Percentiles rank a stretch among this genome's conserved stretches.
Conservation (phyloP, 768 basidiomycete species). For the Pulveroboletus ravenelii region DNA sequence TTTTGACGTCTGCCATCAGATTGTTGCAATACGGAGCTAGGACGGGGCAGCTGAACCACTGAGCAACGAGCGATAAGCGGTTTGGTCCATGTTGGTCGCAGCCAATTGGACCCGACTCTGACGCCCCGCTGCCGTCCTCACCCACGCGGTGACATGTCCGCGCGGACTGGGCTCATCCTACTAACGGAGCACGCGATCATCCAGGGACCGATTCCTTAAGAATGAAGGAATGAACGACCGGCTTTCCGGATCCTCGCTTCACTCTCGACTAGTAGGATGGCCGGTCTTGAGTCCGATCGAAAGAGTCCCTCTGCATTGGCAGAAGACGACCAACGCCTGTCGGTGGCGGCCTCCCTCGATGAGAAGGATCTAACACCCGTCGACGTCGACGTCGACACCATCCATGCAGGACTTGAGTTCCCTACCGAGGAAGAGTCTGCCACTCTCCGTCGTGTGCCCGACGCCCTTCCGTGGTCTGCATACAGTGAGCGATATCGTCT, state of each 20-base stretch:
- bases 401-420: slow-evolving; percentile 52
- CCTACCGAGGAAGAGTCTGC: slow-evolving; percentile 58
- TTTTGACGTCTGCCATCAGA: too few relatives aligned
- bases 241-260: neutral
- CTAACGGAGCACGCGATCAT: too few relatives aligned
- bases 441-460: slow-evolving; percentile 59
- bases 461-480: slow-evolving; percentile 53
- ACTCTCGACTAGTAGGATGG: slow-evolving; percentile 5
- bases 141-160: too few relatives aligned
- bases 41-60: too few relatives aligned
- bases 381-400: slow-evolving; percentile 20
- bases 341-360: slow-evolving; percentile 8
- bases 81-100: too few relatives aligned
- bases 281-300: slow-evolving; percentile 5
- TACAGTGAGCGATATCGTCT: slow-evolving; percentile 27
- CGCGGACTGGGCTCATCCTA: too few relatives aligned
- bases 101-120: too few relatives aligned
- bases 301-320: slow-evolving; percentile 9
- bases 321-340: slow-evolving; percentile 7
- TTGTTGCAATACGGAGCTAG: too few relatives aligned
- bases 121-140: too few relatives aligned
- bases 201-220: slow-evolving; percentile 4
- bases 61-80: too few relatives aligned
- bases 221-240: neutral
- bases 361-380: slow-evolving; percentile 19